Conservation (phyloP, 2,329 filamentous ascomycete species). For the Alternaria postmessia region DNA sequence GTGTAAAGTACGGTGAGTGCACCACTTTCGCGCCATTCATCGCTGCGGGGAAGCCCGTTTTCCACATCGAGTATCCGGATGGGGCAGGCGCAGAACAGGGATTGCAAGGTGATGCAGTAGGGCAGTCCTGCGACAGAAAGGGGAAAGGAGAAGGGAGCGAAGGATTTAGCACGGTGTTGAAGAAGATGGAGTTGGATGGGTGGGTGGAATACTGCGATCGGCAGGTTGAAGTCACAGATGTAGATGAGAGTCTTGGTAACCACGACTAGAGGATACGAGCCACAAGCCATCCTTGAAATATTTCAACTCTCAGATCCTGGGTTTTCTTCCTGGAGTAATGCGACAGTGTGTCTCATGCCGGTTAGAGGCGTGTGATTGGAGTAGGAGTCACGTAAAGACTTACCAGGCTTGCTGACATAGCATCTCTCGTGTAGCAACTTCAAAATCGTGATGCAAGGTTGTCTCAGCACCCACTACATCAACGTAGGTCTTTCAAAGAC, state of each 20-base stretch:
- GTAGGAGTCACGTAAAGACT: background rate
- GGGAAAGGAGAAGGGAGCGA: slow-evolving; percentile 52
- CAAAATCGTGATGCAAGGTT: background rate
- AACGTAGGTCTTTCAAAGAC: background rate
- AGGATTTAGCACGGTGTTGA: slow-evolving; percentile 70
- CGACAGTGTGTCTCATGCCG: background rate
- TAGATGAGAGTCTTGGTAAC: slow-evolving; percentile 23
- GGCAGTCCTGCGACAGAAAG: slow-evolving; percentile 54
- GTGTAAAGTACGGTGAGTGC: slow-evolving; percentile 68
- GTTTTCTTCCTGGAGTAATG: background rate
- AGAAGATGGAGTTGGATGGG: slow-evolving; percentile 69
- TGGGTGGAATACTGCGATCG: slow-evolving; percentile 67
- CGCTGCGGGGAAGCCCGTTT: slow-evolving; percentile 70
- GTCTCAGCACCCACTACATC: background rate
- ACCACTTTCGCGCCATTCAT: slow-evolving; percentile 66
- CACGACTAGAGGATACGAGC: background rate
- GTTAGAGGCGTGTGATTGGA: background rate
- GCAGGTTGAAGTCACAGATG: slow-evolving; percentile 30
- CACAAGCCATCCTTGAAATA: background rate
- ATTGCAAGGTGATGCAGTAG: slow-evolving; percentile 41
- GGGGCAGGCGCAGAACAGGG: slow-evolving; percentile 49
- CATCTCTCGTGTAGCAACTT: background rate
- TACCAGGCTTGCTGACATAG: background rate
- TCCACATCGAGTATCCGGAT: slow-evolving; percentile 75
- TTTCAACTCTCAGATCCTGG: too few relatives aligned